Base-by-base conservation (phyloP, 2,329 filamentous ascomycete genomes). In the Ceratocystis harringtonii region DNA sequence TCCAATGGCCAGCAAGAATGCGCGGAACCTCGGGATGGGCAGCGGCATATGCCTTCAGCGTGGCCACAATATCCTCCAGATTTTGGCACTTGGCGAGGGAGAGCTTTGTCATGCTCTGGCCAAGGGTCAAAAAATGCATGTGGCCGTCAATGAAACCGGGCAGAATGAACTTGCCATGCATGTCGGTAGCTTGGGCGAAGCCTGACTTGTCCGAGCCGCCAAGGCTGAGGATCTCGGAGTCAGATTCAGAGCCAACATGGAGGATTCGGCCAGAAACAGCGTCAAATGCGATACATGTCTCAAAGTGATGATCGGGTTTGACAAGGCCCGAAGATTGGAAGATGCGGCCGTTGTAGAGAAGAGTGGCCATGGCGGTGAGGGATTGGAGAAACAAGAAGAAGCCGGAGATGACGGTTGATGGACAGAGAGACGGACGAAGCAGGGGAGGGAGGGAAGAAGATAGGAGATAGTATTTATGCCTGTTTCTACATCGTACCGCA, bases 61-160 rank as follows among this genome's bases (percentile, higher is more conserved):
- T 73, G 1, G 70, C 68, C 10, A 79, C 74, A 44, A 84, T 82
- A 30, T 83, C 81, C 0, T 75, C 75, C 1, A 82, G 70, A 60
- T 73, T 75, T 68, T 76, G 76, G 71, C 81, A 82, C 17, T 74
- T 72, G 22, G 79, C 77, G 1, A 84, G 72, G 25, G 75, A 73
- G 22, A 81, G 74, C 70, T 83, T 83, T 32, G 74, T 76, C 19
- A 84, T 74, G 0, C 80, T 78, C 68, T 82, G 80, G 1, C 81
- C 81, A 0, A 82, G 74, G 8, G 81, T 74, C 0, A 84, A 74
- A 8, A 84, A 75, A 69, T 84, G 81, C 72, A 82, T 77, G 68
- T 84, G 81, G 5, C 79, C 80, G 67, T 84, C 81, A 48, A 84
- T 78, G 72, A 84, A 84, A 15, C 81, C 78, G 0, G 81, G 81